These are phyloP conservation scores for Synchytrium microbalum DNA, from an alignment of 371 early-diverging fungal genomes.

Conservation along the genomic window DNA sequence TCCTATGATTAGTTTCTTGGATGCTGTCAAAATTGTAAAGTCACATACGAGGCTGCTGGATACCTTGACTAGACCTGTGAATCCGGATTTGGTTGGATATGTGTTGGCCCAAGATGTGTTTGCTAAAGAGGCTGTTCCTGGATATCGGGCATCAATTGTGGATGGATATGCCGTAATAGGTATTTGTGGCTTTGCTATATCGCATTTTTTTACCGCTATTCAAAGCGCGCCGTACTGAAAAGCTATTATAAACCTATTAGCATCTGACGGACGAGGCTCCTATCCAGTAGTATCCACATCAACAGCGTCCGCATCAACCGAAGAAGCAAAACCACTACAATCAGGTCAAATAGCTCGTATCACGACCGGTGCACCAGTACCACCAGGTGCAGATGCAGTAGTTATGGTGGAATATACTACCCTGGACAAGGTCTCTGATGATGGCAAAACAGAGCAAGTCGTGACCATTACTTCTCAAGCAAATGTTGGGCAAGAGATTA, in stretches of 20 bases:
- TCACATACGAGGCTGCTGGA: slow-evolving; percentile 30
- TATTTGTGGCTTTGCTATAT: slow-evolving; percentile 22
- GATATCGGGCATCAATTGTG: slow-evolving; percentile 75
- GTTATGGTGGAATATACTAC: slow-evolving; percentile 89
- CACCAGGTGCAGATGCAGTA: slow-evolving; percentile 73
- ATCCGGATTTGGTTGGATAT: slow-evolving; percentile 46
- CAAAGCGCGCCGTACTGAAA: too few species aligned
- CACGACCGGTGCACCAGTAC: slow-evolving; percentile 83
- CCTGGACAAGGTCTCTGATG: slow-evolving; percentile 46
- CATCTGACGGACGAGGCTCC: slow-evolving; percentile 69
- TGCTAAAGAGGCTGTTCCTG: slow-evolving; percentile 72
- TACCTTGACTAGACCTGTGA: slow-evolving; percentile 14
- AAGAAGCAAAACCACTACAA: slow-evolving; percentile 22
- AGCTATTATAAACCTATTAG: slow-evolving; percentile 26
- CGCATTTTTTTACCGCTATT: not conserved
- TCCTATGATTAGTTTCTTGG: slow-evolving; percentile 62
- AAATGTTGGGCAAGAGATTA: slow-evolving; percentile 56
- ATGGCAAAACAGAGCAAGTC: slow-evolving; percentile 50
- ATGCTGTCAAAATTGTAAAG: slow-evolving; percentile 54
- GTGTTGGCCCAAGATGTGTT: slow-evolving; percentile 69
- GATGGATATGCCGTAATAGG: slow-evolving; percentile 90
- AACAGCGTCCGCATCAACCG: slow-evolving; percentile 31
- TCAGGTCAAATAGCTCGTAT: slow-evolving; percentile 64
- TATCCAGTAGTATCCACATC: slow-evolving; percentile 58
- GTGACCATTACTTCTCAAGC: slow-evolving; percentile 45